Conservation (phyloP, 768 basidiomycete genomes). For the Trametes cingulata region DNA sequence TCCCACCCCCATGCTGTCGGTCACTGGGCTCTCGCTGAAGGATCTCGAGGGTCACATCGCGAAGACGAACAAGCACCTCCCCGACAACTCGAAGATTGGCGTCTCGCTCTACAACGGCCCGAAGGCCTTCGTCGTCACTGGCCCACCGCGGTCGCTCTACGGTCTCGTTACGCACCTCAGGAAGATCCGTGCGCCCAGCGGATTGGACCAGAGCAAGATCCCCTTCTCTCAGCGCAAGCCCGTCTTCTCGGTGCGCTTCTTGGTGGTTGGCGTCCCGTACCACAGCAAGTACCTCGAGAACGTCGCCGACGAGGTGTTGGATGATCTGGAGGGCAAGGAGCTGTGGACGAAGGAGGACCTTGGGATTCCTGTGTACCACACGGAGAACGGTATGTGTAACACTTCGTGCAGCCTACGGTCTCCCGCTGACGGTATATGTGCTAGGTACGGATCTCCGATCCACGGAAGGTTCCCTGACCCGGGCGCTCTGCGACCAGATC, state of each 20-base stretch:
- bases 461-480: constrained; percentile 70
- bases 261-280: constrained; percentile 95
- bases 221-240: constrained; percentile 95
- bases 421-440: constrained; percentile 15
- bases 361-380: constrained; percentile 85
- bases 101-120: constrained; percentile 95
- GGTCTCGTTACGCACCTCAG: constrained; percentile 90
- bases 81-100: constrained; percentile 72
- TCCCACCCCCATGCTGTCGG: constrained; percentile 91
- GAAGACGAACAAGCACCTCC: constrained; percentile 86
- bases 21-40: constrained; percentile 77
- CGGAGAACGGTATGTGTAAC: constrained; percentile 78
- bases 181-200: constrained; percentile 84
- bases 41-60: constrained; percentile 80
- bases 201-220: constrained; percentile 90
- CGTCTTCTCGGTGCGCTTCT: constrained; percentile 88
- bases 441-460: constrained; percentile 84
- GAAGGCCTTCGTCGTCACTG: constrained; percentile 89
- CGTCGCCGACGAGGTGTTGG: constrained; percentile 69
- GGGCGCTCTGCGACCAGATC: constrained; percentile 90
- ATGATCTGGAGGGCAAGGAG: constrained; percentile 77
- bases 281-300: constrained; percentile 84
- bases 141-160: constrained; percentile 87
- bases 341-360: constrained; percentile 72
- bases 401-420: no score